Percentiles rank a stretch among this genome's conserved stretches.
Conservation (phyloP, 2,329 filamentous ascomycete genomes). For the Colletotrichum phormii region DNA sequence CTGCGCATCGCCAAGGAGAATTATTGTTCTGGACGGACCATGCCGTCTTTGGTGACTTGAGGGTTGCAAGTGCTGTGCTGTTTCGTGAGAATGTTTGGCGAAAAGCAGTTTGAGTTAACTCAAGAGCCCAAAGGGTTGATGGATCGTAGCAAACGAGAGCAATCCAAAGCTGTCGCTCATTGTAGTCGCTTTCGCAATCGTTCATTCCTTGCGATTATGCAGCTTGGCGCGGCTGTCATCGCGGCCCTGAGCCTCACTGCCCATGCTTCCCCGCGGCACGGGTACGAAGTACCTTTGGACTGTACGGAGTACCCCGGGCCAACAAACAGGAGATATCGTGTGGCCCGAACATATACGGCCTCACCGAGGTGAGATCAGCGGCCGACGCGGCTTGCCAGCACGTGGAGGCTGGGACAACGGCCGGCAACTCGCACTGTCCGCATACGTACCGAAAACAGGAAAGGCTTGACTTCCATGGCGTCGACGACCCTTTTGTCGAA, state of each 20-base stretch:
- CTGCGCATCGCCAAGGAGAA: not conserved
- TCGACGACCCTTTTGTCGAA: conserved; percentile 70
- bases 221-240: conserved; percentile 19
- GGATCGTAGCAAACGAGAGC: not conserved
- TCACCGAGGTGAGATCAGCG: conserved; percentile 60
- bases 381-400: conserved; percentile 63
- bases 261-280: conserved; percentile 48
- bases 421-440: conserved; percentile 59
- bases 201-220: conserved; percentile 9
- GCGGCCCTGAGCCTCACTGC: conserved; percentile 24
- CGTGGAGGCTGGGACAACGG: conserved; percentile 52
- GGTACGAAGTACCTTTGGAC: conserved; percentile 41
- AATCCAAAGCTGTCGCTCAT: not conserved
- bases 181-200: not conserved
- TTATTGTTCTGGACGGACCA: not conserved
- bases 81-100: not conserved
- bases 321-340: conserved; percentile 50
- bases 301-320: not conserved
- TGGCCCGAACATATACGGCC: conserved; percentile 64
- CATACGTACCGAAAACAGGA: conserved; percentile 73
- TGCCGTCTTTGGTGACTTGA: not conserved
- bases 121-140: not conserved
- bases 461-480: conserved; percentile 67
- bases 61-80: not conserved
- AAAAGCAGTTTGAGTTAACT: not conserved